These are phyloP conservation scores for Dichotomocladium elegans DNA, from an alignment of 371 early-diverging fungal species.

Conservation along the genomic window DNA sequence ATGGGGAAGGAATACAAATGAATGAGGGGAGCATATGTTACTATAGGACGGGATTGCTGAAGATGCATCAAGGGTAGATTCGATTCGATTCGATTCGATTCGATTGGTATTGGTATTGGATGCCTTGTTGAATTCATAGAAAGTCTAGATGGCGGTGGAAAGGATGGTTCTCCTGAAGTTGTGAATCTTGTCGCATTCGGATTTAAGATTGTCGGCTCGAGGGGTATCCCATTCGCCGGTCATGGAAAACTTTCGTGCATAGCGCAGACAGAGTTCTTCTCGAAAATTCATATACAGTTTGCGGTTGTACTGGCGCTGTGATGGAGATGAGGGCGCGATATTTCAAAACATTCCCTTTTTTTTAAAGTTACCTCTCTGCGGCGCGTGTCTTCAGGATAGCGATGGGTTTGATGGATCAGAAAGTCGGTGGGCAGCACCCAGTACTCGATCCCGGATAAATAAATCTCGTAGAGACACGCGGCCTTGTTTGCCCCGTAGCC, in stretches of 20 bases:
- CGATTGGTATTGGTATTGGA: too few relatives aligned
- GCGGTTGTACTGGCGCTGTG: constrained; percentile 60
- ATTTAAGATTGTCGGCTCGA: constrained; percentile 46
- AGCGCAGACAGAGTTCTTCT: constrained; percentile 63
- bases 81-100: too few relatives aligned
- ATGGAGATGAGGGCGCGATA: background rate
- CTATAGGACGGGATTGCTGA: too few relatives aligned
- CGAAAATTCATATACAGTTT: constrained; percentile 61
- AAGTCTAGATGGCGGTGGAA: background rate
- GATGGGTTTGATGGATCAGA: constrained; percentile 66
- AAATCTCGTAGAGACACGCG: constrained; percentile 69
- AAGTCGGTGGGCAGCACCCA: constrained; percentile 63
- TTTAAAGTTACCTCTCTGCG: constrained; percentile 50
- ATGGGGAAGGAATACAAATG: too few relatives aligned
- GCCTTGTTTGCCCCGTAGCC: constrained; percentile 76
- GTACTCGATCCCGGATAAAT: constrained; percentile 62
- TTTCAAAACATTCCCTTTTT: background rate
- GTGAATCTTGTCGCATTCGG: constrained; percentile 46
- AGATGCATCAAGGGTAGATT: too few relatives aligned
- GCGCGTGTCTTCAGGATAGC: constrained; percentile 60
- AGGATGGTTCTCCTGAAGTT: constrained; percentile 31
- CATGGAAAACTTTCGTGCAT: constrained; percentile 53
- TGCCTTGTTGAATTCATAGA: too few relatives aligned
- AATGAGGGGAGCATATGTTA: too few relatives aligned
- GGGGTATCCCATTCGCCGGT: constrained; percentile 47